Evolutionary conservation across 140 eudicot species (phyloP).

Genomic region (Senecio squalidus): DNA sequence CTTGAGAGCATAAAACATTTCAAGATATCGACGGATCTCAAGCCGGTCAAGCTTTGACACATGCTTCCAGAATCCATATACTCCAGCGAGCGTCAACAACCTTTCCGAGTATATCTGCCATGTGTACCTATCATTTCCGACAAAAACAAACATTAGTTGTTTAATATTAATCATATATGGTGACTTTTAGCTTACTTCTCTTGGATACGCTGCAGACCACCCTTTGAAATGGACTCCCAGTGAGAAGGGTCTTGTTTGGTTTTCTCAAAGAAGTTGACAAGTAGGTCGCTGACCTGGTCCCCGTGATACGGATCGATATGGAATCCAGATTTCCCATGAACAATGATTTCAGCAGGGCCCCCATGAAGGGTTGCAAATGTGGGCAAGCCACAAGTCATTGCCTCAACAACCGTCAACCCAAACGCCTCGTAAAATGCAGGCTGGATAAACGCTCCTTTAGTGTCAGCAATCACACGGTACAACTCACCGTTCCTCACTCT

Average conservation of each 20-base stretch:
- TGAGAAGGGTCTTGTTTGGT: constrained; percentile 62
- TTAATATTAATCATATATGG: background rate
- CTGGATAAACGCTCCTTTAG: constrained; percentile 78
- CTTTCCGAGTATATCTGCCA: constrained; percentile 93
- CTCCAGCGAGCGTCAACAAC: constrained; percentile 78
- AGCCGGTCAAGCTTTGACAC: constrained; percentile 83
- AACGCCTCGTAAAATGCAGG: constrained; percentile 94
- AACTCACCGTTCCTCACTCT: background rate
- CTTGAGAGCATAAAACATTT: constrained; percentile 86
- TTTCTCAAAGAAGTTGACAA: constrained; percentile 68
- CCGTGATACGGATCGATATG: constrained; percentile 94
- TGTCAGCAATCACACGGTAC: constrained; percentile 65
- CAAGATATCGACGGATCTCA: constrained; percentile 85
- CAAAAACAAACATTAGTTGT: background rate
- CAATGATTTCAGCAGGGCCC: constrained; percentile 95
- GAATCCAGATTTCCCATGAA: constrained; percentile 82
- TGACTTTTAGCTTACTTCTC: constrained; percentile 76
- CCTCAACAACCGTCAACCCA: constrained; percentile 93
- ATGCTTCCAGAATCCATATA: constrained; percentile 87
- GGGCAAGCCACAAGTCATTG: constrained; percentile 96
- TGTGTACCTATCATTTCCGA: constrained; percentile 48
- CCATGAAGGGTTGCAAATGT: constrained; percentile 91
- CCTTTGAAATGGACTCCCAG: constrained; percentile 71
- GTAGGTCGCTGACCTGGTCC: constrained; percentile 66
- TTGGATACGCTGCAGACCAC: constrained; percentile 68